Conservation (phyloP, 2,329 filamentous ascomycete genomes). For the Calonectria pteridis region DNA sequence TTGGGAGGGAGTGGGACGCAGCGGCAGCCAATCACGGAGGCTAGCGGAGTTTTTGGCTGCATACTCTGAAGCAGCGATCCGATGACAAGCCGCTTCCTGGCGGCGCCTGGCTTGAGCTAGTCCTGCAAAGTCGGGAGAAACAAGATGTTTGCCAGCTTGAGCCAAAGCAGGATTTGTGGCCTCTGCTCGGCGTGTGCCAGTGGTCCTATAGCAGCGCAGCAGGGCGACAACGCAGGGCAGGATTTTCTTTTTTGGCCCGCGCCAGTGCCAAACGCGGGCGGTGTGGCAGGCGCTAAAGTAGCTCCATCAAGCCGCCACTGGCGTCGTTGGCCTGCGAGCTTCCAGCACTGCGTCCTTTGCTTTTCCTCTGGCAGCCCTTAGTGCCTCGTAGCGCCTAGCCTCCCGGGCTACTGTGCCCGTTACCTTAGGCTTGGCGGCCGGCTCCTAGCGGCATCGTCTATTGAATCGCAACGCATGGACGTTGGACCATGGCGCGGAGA, state of each 20-base stretch:
- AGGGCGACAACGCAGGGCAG: background rate
- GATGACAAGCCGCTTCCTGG: conserved; percentile 17
- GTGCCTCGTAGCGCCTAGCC: background rate
- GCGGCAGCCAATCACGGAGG: conserved; percentile 11
- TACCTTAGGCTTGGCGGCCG: conserved; percentile 1
- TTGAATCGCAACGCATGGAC: conserved; percentile 8
- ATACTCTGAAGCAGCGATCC: conserved; percentile 9
- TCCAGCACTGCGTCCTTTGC: background rate
- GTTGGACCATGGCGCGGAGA: conserved; percentile 1
- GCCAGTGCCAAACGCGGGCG: conserved; percentile 43
- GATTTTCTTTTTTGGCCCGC: conserved; percentile 39
- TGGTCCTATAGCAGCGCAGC: background rate
- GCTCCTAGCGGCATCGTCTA: background rate
- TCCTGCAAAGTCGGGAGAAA: conserved; percentile 3
- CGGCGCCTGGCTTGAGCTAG: background rate
- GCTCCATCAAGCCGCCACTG: conserved; percentile 23
- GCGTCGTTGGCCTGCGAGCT: background rate
- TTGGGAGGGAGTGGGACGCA: background rate
- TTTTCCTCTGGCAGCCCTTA: background rate
- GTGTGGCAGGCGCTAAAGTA: conserved; percentile 40
- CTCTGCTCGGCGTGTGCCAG: conserved; percentile 22
- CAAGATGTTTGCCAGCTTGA: background rate
- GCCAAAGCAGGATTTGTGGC: background rate
- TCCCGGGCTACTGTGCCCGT: background rate
- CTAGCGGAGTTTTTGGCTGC: background rate